phyloP scores from a whole-genome alignment of 805 yeast species.

The Nakazawaea anatomiae region DNA sequence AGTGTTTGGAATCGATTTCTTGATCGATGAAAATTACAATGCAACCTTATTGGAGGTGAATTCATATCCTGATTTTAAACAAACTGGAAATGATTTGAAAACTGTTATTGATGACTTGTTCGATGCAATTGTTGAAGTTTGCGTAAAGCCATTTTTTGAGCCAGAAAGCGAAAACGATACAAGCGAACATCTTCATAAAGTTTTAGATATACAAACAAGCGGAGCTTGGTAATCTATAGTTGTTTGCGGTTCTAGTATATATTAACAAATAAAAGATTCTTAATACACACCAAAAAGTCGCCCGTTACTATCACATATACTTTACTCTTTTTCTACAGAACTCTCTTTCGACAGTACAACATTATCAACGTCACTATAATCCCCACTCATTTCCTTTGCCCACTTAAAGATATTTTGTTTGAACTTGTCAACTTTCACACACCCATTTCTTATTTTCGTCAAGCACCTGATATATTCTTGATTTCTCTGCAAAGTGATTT shows the following conservation, averaged over 20 bases:
- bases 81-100: constrained; percentile 79
- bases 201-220: constrained; percentile 24
- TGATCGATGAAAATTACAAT: constrained; percentile 50
- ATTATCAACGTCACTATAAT: constrained; percentile 28
- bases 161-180: constrained; percentile 12
- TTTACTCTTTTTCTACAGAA: background rate
- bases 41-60: constrained; percentile 79
- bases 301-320: background rate
- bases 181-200: constrained; percentile 26
- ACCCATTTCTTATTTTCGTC: constrained; percentile 64
- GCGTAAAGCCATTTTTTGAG: constrained; percentile 44
- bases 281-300: too few species aligned
- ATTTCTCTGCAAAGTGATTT: constrained; percentile 72
- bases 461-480: constrained; percentile 84
- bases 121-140: constrained; percentile 41
- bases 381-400: constrained; percentile 81
- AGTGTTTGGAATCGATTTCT: constrained; percentile 82
- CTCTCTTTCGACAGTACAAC: background rate
- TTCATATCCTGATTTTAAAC: constrained; percentile 95
- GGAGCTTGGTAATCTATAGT: background rate
- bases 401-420: constrained; percentile 68
- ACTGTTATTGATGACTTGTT: constrained; percentile 61
- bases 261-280: too few species aligned
- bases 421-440: constrained; percentile 72
- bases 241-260: too few species aligned